Base-by-base conservation (phyloP, 768 basidiomycete genomes). In the Auriculariales sp. region DNA sequence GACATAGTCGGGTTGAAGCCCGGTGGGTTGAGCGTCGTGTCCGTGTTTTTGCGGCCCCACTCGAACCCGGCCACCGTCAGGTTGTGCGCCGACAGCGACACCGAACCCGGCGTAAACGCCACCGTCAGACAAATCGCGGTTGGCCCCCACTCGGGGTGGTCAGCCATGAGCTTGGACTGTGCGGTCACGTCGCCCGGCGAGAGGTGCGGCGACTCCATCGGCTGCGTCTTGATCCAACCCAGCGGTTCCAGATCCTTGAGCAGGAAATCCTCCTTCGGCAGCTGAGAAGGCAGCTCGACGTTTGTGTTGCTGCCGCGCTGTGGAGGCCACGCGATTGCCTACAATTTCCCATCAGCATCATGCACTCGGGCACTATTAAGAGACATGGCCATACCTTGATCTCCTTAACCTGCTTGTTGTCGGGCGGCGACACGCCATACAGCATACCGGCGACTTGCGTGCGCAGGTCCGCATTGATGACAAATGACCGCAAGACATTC, bases 1-100 rank as follows among this genome's bases (percentile, higher is more conserved):
- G 91, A 94, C 94, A 97, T 97, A 56, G 87, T 88, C n/a, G 92
- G 89, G 65, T 94, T 98, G 71, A 94, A 99, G 34, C 94, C 91
- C 1, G 81, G 70, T 52, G 90, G 89, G 61, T 88, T 90, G 31
- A 77, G 73, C 31, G 88, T 84, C 35, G 78, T 86, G 59, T 93
- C 91, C 56, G 73, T 68, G 57, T 93, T 94, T 71, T 95, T 97
- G 57, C 94, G 72, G 34, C 93, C 94, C 93, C 93, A 98, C 60
- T 99, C 95, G 62, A 98, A 98, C 14, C 94, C 95, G 52, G 84
- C 78, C 7, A 94, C 81, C 3, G 84, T 83, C 46, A 98, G 68
- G 28, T 81, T 86, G 69, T 97, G 93, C 0, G 94, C 84, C 24
- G 91, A 92, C 34, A 99, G 68, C 19, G 93, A 97, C 27, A 98